phyloP scores from a whole-genome alignment of 208 protist species.

The Porcisia hertigi region DNA sequence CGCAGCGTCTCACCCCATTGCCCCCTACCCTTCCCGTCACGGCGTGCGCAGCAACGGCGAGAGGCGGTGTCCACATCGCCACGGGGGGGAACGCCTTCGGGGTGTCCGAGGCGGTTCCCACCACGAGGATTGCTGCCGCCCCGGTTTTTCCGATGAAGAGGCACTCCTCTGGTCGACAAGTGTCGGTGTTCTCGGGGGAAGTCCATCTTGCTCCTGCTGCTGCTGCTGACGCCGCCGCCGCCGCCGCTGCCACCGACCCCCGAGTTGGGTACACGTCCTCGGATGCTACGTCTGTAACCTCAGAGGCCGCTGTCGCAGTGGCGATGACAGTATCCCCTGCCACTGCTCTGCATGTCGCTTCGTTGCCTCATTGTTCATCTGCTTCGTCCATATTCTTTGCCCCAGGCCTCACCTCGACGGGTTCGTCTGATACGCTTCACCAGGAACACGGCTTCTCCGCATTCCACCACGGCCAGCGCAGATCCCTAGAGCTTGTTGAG shows the following conservation, averaged over 20 bases:
- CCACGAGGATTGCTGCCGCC: not conserved
- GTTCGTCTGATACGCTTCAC: not conserved
- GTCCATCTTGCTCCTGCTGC: not conserved
- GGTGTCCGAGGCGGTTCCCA: not conserved
- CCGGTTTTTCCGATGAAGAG: not conserved
- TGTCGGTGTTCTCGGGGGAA: not conserved
- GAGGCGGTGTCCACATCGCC: not conserved
- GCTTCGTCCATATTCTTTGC: not conserved
- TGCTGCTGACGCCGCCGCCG: not conserved
- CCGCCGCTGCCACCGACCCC: not conserved
- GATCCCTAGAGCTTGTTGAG: not conserved
- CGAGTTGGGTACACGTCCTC: not conserved
- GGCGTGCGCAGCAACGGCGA: not conserved
- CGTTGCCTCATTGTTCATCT: not conserved
- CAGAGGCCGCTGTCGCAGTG: not conserved
- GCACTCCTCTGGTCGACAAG: not conserved
- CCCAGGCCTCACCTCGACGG: not conserved
- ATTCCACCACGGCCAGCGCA: not conserved
- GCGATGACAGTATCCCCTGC: not conserved
- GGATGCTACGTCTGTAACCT: not conserved
- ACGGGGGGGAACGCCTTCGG: not conserved
- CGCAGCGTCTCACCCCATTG: constrained; percentile 3
- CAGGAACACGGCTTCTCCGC: not conserved
- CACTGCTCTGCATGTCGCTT: not conserved
- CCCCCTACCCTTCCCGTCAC: not conserved